These are phyloP conservation scores for Fonsecaea pugnacius DNA, from an alignment of 2,329 filamentous ascomycete species.

Conservation along the genomic window DNA sequence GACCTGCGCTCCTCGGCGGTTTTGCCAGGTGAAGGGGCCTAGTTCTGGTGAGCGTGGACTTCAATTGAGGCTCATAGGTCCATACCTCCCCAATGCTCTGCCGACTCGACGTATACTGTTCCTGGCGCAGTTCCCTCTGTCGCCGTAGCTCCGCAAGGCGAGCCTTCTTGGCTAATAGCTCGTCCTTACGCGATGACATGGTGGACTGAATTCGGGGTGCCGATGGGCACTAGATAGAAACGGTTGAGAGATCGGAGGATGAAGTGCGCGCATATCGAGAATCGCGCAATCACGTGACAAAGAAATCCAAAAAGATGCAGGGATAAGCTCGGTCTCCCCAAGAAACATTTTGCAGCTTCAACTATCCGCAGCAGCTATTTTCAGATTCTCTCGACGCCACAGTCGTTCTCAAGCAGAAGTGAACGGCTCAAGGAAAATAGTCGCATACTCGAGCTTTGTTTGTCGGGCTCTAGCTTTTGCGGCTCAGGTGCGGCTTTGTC, in stretches of 20 bases:
- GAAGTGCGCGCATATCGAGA: not conserved
- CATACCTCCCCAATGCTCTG: slow-evolving; percentile 76
- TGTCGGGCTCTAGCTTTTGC: slow-evolving; percentile 2
- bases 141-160: slow-evolving; percentile 96
- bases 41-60: slow-evolving; percentile 18
- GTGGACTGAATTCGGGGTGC: not conserved
- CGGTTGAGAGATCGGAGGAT: not conserved
- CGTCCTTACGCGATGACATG: slow-evolving; percentile 74
- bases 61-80: not conserved
- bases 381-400: slow-evolving; percentile 7
- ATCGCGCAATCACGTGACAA: slow-evolving; percentile 28
- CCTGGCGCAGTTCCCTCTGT: slow-evolving; percentile 81
- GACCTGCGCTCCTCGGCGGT: slow-evolving; percentile 34
- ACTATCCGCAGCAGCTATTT: slow-evolving; percentile 15
- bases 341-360: slow-evolving; percentile 31
- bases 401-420: not conserved
- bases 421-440: not conserved
- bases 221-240: not conserved
- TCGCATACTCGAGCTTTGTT: slow-evolving; percentile 14
- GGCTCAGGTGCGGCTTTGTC: slow-evolving; percentile 12
- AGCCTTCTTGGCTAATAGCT: slow-evolving; percentile 94
- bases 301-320: slow-evolving; percentile 14
- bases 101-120: slow-evolving; percentile 71
- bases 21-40: slow-evolving; percentile 34
- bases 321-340: slow-evolving; percentile 25